phyloP scores from a whole-genome alignment of 2,329 filamentous ascomycete species.

The Venturia pyrina region DNA sequence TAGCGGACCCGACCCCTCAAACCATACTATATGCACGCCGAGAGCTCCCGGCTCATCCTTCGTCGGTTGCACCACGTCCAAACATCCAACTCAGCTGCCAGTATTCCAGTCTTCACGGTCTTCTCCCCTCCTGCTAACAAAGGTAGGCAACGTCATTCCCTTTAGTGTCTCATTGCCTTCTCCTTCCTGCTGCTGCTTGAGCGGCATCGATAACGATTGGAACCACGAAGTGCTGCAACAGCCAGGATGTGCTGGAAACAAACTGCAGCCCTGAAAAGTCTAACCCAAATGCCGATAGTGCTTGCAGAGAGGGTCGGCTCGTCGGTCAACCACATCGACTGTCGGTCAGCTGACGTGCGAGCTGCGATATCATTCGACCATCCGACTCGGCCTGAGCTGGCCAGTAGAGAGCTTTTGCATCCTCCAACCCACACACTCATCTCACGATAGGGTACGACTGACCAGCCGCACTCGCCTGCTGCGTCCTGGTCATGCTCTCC shows the following conservation, averaged over 20 bases:
- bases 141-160: neutral
- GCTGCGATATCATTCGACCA: neutral
- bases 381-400: neutral
- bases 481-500: slow-evolving; percentile 9
- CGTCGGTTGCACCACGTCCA: neutral
- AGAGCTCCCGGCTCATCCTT: neutral
- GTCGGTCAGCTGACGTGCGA: neutral
- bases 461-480: neutral
- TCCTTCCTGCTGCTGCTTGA: neutral
- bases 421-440: slow-evolving; percentile 6
- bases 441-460: slow-evolving; percentile 2
- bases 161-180: neutral
- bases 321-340: neutral
- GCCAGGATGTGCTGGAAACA: neutral
- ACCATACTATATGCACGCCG: neutral
- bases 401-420: neutral
- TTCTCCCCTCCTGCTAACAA: neutral
- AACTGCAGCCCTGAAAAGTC: neutral
- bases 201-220: neutral
- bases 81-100: neutral
- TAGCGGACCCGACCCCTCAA: neutral
- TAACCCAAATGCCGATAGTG: neutral
- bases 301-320: neutral
- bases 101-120: neutral
- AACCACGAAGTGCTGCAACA: neutral